Conservation (phyloP, 176 grass and related monocot genomes). For the Poa pratensis region DNA sequence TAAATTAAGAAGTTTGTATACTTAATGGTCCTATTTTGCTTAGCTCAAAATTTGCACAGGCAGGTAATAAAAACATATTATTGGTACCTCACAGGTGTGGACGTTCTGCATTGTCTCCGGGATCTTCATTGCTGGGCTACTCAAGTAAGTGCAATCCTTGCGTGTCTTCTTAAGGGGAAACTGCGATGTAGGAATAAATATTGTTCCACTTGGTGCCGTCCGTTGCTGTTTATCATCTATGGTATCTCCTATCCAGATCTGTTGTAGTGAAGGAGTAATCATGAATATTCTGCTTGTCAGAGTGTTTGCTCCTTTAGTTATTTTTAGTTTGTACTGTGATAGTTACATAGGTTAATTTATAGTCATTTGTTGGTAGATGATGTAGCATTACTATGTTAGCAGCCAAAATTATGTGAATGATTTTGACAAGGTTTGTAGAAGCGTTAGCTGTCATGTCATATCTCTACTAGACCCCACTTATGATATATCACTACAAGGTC, state of each 20-base stretch:
- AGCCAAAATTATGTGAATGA: neutral
- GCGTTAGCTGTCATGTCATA: neutral
- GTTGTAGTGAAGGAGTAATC: conserved; percentile 32
- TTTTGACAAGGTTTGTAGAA: conserved; percentile 5
- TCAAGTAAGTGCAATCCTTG: conserved; percentile 75
- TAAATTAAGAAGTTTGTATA: neutral
- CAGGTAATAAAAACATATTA: neutral
- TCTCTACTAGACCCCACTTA: neutral
- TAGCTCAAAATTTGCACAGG: conserved; percentile 27
- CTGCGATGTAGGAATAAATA: conserved; percentile 70
- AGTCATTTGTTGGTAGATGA: neutral
- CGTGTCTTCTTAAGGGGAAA: conserved; percentile 73
- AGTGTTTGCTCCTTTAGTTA: conserved; percentile 25
- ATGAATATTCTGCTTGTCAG: conserved; percentile 14
- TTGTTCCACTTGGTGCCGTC: conserved; percentile 58
- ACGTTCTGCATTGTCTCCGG: conserved; percentile 72
- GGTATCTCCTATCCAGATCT: conserved; percentile 86
- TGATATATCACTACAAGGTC: neutral
- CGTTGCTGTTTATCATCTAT: conserved; percentile 65
- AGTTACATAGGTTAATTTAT: conserved; percentile 15
- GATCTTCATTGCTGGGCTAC: conserved; percentile 80
- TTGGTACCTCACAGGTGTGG: conserved; percentile 76
- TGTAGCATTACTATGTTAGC: neutral
- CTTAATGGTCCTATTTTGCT: neutral
- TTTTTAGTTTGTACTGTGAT: conserved; percentile 7